Percentiles rank a stretch among this genome's conserved stretches.
phyloP scores from a whole-genome alignment of 495 filamentous ascomycete genomes.

The Talaromyces trachyspermus region DNA sequence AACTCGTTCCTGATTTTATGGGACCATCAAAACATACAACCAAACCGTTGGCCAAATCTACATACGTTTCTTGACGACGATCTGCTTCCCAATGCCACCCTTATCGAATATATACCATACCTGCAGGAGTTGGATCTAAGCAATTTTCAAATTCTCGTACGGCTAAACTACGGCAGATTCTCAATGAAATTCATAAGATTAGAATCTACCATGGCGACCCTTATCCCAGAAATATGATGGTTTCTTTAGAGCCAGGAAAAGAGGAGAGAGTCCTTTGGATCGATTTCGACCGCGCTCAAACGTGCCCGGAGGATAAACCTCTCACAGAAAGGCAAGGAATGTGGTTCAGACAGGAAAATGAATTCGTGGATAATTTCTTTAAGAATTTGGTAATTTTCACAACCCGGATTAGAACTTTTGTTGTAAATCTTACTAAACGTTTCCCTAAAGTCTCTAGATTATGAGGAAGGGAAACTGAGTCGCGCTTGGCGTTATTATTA shows the following conservation, averaged over 20 bases:
- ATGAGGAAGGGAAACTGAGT: too few relatives aligned
- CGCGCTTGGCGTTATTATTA: too few relatives aligned
- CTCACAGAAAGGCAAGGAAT: conserved; percentile 8
- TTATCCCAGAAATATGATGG: conserved; percentile 18
- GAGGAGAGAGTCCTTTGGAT: conserved; percentile 20
- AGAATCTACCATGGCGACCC: conserved; percentile 17
- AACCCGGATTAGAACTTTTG: too few relatives aligned
- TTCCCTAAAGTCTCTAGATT: too few relatives aligned
- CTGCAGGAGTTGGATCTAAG: conserved; percentile 15
- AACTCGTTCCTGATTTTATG: conserved; percentile 20
- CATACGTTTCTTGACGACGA: conserved; percentile 16
- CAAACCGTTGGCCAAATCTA: conserved; percentile 14
- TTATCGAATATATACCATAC: conserved; percentile 23
- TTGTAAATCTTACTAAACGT: too few relatives aligned
- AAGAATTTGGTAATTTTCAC: conserved; percentile 16
- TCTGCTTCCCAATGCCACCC: conserved; percentile 17
- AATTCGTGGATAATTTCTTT: conserved; percentile 17
- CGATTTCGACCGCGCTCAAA: conserved; percentile 21
- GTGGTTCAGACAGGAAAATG: conserved; percentile 13
- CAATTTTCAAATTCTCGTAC: conserved; percentile 11
- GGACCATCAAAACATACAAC: conserved; percentile 16
- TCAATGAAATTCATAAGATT: conserved; percentile 16
- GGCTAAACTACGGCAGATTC: conserved; percentile 13
- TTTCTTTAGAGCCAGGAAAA: too few relatives aligned
- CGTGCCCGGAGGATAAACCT: conserved; percentile 10